Evolutionary conservation across 352 stramenopile species (phyloP), one percentile per base, ranked within the genome.

Genomic region (Aphanomyces euteiches): DNA sequence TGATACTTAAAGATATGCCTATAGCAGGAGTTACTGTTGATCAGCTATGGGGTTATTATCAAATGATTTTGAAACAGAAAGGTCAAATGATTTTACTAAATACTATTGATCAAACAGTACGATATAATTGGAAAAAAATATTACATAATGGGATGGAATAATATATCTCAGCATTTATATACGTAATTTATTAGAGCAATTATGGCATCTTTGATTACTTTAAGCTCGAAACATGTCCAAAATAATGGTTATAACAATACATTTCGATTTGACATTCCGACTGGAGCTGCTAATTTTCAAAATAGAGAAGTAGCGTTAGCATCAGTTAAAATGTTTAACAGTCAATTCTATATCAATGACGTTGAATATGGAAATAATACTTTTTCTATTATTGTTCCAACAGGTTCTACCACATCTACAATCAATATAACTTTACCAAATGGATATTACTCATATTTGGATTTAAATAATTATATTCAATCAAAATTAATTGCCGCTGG

Each of bases 401-500:
- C 43, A n/a, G 43, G 43, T n/a, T 12, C 43, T 50, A 50, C 43
- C 10, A 50, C 43, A 28, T 28, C 28, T 28, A 28, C 17, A n/a
- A n/a, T 50, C 43, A 50, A n/a, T 50, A 50, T 50, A n/a, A 50
- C 17, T 50, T 50, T 50, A 50, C 43, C 43, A 50, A 50, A 50
- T 50, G 43, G 43, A n/a, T 50, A 50, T n/a, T 50, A 50, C 17
- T n/a, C 10, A 12, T 50, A 50, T 50, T 12, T n/a, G 17, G 43
- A 50, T 50, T n/a, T 50, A n/a, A 50, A 12, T n/a, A 50, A 50
- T 50, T 12, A n/a, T 12, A 50, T 50, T 50, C 43, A 50, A n/a
- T 50, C 17, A n/a, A 12, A n/a, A 50, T n/a, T 50, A n/a, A n/a
- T 50, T 12, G 10, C 10, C 10, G 10, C 10, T n/a, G 43, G 43